Conservation (phyloP, 805 yeast genomes). For the Kluyveromyces dobzhanskii region DNA sequence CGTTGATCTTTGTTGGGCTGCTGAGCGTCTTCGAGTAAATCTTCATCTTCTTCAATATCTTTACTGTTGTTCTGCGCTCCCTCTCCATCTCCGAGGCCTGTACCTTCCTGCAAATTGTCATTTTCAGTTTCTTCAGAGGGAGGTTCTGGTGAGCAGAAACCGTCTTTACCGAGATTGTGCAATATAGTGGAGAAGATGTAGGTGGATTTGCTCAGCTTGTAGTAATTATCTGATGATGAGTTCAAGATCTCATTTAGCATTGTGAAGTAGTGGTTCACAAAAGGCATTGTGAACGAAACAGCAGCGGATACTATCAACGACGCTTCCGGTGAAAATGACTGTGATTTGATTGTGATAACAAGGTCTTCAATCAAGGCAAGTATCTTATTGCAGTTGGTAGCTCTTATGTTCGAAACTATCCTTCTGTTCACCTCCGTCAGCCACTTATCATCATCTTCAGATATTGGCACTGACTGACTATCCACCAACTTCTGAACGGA, state of each 20-base stretch:
- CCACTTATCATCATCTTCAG: constrained; percentile 63
- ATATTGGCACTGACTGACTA: constrained; percentile 26
- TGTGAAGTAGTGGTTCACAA: constrained; percentile 49
- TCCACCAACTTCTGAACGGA: constrained; percentile 55
- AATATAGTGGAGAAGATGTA: constrained; percentile 50
- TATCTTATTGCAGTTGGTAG: constrained; percentile 35
- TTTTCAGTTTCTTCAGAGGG: constrained; percentile 53
- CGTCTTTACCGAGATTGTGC: constrained; percentile 57
- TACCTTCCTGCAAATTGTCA: constrained; percentile 71
- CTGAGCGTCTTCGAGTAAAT: constrained; percentile 70
- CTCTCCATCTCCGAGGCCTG: constrained; percentile 88
- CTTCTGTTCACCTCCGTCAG: constrained; percentile 41
- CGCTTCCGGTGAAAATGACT: constrained; percentile 32
- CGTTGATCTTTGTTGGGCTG: constrained; percentile 66
- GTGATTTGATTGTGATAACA: constrained; percentile 27
- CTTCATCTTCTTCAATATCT: constrained; percentile 88
- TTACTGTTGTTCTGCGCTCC: constrained; percentile 78
- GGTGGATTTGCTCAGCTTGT: constrained; percentile 51
- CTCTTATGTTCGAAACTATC: constrained; percentile 34
- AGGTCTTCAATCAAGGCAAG: constrained; percentile 29
- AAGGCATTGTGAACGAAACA: constrained; percentile 50
- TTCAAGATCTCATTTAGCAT: constrained; percentile 38
- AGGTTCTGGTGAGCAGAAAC: constrained; percentile 89
- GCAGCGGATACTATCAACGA: constrained; percentile 39
- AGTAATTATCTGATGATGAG: constrained; percentile 42